phyloP scores from a whole-genome alignment of 192 early-diverging fungal genomes.

The Coemansia reversa region DNA sequence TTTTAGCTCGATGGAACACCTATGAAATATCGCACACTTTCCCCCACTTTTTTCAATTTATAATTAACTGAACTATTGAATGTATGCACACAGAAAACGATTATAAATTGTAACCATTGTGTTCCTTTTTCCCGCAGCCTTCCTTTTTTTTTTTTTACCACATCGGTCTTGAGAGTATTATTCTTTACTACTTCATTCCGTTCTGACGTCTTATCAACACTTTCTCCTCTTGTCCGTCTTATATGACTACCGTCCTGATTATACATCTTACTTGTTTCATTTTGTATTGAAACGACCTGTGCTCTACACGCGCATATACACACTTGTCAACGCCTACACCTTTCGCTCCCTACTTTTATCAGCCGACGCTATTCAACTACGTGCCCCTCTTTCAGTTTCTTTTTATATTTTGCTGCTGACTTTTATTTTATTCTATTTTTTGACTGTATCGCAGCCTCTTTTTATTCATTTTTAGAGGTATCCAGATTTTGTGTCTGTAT shows the following conservation, averaged over 20 bases:
- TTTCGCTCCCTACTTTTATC: not conserved
- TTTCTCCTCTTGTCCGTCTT: not conserved
- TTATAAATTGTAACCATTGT: not conserved
- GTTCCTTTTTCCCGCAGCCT: not conserved
- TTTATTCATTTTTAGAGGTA: conserved; percentile 48
- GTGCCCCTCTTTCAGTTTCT: conserved; percentile 12
- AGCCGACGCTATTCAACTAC: conserved; percentile 2
- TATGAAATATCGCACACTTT: not conserved
- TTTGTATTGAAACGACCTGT: not conserved
- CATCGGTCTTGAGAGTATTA: not conserved
- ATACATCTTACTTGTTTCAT: not conserved
- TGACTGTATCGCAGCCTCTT: conserved; percentile 21
- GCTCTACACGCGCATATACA: not conserved
- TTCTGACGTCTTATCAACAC: not conserved
- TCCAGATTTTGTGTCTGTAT: conserved; percentile 4
- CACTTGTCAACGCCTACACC: conserved; percentile 1
- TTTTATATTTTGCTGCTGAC: conserved; percentile 8
- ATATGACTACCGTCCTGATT: not conserved
- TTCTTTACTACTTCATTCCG: not conserved
- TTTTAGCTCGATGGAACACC: not conserved
- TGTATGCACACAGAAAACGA: not conserved
- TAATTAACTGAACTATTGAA: not conserved
- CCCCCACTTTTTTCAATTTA: not conserved
- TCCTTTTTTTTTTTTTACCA: not conserved
- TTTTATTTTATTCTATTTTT: conserved; percentile 16